A percentile compares a stretch with the other conserved stretches of the same genome.
Conservation (phyloP, 768 basidiomycete species). For the Tricholoma bakamatsutake region DNA sequence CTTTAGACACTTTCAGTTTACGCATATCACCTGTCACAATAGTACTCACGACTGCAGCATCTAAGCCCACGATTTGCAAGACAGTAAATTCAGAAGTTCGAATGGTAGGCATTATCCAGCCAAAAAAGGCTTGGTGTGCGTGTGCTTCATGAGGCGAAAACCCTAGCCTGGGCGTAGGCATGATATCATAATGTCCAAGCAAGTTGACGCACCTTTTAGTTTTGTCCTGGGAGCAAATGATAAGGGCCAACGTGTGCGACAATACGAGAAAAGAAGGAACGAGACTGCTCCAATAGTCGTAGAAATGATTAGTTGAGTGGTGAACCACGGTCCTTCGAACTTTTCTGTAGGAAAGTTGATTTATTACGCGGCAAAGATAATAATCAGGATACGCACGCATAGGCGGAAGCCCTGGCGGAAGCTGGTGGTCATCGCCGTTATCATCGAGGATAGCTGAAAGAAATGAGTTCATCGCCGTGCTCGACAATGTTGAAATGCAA, state of each 20-base stretch:
- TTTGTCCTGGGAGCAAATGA: constrained; percentile 92
- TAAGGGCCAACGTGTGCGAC: constrained; percentile 82
- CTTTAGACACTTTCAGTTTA: constrained; percentile 30
- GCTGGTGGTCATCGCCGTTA: constrained; percentile 32
- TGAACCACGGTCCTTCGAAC: constrained; percentile 94
- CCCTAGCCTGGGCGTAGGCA: constrained; percentile 35
- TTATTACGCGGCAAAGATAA: neutral
- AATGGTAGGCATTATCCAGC: constrained; percentile 94
- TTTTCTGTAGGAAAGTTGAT: constrained; percentile 40
- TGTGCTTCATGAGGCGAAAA: constrained; percentile 95
- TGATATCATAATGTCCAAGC: constrained; percentile 6
- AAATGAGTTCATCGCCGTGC: constrained; percentile 12
- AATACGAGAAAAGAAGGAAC: constrained; percentile 86
- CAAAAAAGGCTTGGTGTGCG: constrained; percentile 81
- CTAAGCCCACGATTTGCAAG: constrained; percentile 92
- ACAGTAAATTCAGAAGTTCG: constrained; percentile 88
- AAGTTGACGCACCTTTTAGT: constrained; percentile 62
- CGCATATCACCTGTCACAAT: neutral
- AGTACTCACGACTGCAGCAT: constrained; percentile 85
- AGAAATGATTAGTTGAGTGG: constrained; percentile 81
- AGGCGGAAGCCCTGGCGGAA: constrained; percentile 24
- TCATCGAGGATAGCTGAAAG: constrained; percentile 21
- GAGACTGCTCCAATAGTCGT: constrained; percentile 69
- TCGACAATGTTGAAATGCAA: neutral
- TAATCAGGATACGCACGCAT: constrained; percentile 16